A percentile compares a stretch with the other conserved stretches of the same genome.
Evolutionary conservation across 495 filamentous ascomycete genomes (phyloP).

Genomic region (Neurospora tetraspora): DNA sequence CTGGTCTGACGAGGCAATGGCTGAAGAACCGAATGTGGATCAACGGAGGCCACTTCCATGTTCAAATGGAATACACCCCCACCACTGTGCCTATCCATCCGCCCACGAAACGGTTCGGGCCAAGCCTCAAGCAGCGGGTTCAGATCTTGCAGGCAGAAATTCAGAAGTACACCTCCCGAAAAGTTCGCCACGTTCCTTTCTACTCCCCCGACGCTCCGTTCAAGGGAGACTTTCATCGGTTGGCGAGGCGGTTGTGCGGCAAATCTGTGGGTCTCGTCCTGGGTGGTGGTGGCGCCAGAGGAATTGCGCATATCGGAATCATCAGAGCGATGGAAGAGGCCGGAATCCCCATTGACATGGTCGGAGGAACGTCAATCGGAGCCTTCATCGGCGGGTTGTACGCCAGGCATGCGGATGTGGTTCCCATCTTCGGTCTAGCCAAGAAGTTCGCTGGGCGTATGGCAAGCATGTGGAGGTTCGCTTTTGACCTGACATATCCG

Average conservation of each 20-base stretch:
- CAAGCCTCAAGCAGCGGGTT: conserved; percentile 83
- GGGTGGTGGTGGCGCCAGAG: conserved; percentile 85
- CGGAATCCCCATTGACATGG: conserved; percentile 90
- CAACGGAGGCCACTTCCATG: conserved; percentile 96
- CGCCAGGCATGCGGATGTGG: conserved; percentile 90
- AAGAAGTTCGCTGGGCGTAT: conserved; percentile 97
- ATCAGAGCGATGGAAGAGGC: conserved; percentile 94
- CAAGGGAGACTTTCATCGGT: conserved; percentile 92
- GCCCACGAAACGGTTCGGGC: conserved; percentile 65
- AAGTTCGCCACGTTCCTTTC: conserved; percentile 73
- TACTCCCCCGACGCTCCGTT: conserved; percentile 88
- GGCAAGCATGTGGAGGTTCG: conserved; percentile 96
- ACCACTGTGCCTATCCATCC: conserved; percentile 68
- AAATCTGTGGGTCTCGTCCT: conserved; percentile 92
- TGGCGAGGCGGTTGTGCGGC: conserved; percentile 83
- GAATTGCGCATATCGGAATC: conserved; percentile 84
- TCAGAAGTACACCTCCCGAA: conserved; percentile 88
- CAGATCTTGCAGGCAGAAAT: conserved; percentile 95
- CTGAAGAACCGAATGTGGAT: conserved; percentile 93
- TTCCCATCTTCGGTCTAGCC: conserved; percentile 89
- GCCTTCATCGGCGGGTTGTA: conserved; percentile 94
- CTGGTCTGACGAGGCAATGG: conserved; percentile 80
- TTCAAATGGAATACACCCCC: conserved; percentile 89
- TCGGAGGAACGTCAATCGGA: conserved; percentile 96
- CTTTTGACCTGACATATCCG: conserved; percentile 89